A percentile compares a stretch with the other conserved stretches of the same genome.
Conservation (phyloP, 352 stramenopile genomes). For the Phytophthora rubi region DNA sequence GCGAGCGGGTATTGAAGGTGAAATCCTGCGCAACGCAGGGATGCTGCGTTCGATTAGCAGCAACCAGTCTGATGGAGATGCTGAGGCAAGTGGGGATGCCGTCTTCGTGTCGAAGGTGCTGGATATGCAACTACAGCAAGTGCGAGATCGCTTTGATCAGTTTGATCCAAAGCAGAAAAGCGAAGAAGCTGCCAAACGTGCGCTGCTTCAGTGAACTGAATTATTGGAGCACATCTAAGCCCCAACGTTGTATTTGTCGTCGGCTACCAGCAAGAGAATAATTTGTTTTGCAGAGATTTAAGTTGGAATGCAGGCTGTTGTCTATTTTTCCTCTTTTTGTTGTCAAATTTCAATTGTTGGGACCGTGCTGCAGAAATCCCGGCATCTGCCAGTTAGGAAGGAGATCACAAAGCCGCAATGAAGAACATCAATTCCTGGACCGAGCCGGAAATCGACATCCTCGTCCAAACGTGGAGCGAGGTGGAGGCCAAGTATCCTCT, state of each 20-base stretch:
- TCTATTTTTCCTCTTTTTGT: neutral
- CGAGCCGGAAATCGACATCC: conserved; percentile 20
- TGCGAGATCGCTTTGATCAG: conserved; percentile 29
- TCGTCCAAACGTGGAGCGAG: conserved; percentile 32
- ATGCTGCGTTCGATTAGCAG: conserved; percentile 30
- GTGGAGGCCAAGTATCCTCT: conserved; percentile 29
- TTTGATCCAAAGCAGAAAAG: conserved; percentile 14
- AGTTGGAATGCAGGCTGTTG: neutral
- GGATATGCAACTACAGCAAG: conserved; percentile 23
- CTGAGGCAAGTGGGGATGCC: conserved; percentile 12
- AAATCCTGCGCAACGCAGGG: conserved; percentile 24
- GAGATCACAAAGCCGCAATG: neutral
- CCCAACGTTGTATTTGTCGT: neutral
- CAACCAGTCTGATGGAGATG: conserved; percentile 21
- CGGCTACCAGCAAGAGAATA: neutral
- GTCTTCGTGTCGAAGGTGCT: conserved; percentile 27
- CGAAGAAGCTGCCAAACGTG: conserved; percentile 23
- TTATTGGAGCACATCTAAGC: neutral
- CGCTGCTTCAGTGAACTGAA: conserved; percentile 7
- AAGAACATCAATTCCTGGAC: conserved; percentile 27
- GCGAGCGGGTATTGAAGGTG: conserved; percentile 17
- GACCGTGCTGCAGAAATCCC: neutral
- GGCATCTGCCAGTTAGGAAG: neutral
- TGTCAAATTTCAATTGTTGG: conserved; percentile 5
- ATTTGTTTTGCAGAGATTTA: neutral